Base-by-base conservation (phyloP, 176 grass and related monocot species). In the Bromus sterilis region DNA sequence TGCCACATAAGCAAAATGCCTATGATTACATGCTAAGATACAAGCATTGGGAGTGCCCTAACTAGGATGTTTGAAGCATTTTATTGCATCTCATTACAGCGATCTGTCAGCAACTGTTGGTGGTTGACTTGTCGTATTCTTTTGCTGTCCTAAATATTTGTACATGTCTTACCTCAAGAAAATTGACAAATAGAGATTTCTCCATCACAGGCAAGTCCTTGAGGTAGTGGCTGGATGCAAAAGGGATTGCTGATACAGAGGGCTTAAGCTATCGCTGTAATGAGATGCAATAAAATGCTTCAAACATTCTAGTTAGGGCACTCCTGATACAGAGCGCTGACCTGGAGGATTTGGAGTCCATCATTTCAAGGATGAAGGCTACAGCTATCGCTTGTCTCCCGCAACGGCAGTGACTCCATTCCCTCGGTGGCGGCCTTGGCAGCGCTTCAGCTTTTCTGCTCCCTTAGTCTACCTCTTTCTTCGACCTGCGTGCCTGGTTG, bases 201-300 rank as follows among this genome's bases (percentile, higher is more conserved):
- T 48, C 37, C 3, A 42, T 79, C 68, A 31, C 84, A 98, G 96
- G 83, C 96, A 98, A 95, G 96, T 95, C 33, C 82, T 98, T 69
- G 95, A 95, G 73, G 88, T 95, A 71, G 84, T 98, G 0, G 88
- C 90, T 86, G 90, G 90, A 84, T 89, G 86, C 82, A 95, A 98
- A 41, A 95, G 90, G 86, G 78, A 93, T 95, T 68, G 36, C 84
- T 63, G 95, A 95, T 81, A 75, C 91, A 88, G 90, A 93, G 40
- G 75, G 80, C 0, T 13, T 36, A 71, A 31, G 18, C 20, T 82
- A 53, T 53, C 20, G 0, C 21, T 6, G 9, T 20, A 53, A 53
- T 21, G 49, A 53, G 18, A 53, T 53, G 20, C 21, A 21, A 21
- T 53, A 53, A 53, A 53, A 53, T 53, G 49, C 49, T 53, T 53